Base-by-base conservation (phyloP, 208 protist genomes). In the Jaenimonas drosophilae region DNA sequence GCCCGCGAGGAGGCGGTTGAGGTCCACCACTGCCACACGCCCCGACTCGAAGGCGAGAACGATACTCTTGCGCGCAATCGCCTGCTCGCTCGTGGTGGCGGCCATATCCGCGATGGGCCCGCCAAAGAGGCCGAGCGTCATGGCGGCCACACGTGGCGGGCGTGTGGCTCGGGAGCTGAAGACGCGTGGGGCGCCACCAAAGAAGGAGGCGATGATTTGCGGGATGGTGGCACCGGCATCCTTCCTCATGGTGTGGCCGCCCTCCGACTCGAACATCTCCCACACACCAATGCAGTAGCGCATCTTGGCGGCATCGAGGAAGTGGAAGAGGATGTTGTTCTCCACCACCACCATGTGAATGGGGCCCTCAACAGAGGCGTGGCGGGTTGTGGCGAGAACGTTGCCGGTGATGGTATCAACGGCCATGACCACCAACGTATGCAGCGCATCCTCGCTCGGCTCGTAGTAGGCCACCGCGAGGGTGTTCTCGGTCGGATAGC, bases 261-360 rank as follows among this genome's bases (percentile, higher is more conserved):
- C 40, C 25, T 86, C 80, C 28, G 77, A 59, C 39, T 91, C 73
- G 59, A 93, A 95, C 41, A 95, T 45, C 55, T 92, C 80, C 79
- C 76, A 91, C 28, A 95, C 84, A 7, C 81, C 76, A 25, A 92
- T 62, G 47, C 59, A 71, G 66, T 95, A 82, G 28, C 82, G 80
- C 71, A 87, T 76, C 48, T 75, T 77, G 24, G 62, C 64, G 21
- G 79, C 78, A 53, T 95, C 82, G 21, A 92, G 54, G 56, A 79
- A 95, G 74, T 91, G 64, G 62, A 88, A 91, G 32, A 92, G 30
- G 28, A 91, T 66, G 24, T 59, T 38, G 68, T 95, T 66, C 60
- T 95, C 83, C 3, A 88, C 79, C 9, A 91, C 49, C 16, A 92
- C 58, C 60, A 92, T 73, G 31, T 79, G 70, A 39, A 92, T 81